Percentiles rank a stretch among this genome's conserved stretches.
These are phyloP conservation scores for Beverwykella pulmonaria DNA, from an alignment of 495 filamentous ascomycete genomes.

Conservation along the genomic window DNA sequence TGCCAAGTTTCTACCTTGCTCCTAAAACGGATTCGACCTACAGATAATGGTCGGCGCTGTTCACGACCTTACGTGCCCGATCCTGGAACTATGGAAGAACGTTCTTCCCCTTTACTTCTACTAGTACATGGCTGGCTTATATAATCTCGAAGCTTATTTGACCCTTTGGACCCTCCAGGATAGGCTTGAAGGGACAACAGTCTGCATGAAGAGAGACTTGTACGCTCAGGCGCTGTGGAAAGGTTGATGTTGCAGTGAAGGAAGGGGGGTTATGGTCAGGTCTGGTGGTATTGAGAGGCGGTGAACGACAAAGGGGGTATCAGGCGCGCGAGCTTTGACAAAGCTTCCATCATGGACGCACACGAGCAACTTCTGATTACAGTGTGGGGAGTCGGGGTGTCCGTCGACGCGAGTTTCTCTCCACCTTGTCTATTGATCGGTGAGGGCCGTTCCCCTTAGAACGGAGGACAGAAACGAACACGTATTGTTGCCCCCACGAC, in stretches of 20 bases:
- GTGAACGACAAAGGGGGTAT: no score
- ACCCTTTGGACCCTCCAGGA: not conserved
- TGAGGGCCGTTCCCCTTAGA: not conserved
- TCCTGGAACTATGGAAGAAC: not conserved
- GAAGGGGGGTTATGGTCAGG: not conserved
- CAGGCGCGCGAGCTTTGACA: no score
- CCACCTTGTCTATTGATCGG: constrained; percentile 6
- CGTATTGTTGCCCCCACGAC: not conserved
- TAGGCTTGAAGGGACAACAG: not conserved
- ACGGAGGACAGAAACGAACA: not conserved
- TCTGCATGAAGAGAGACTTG: no score
- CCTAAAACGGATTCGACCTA: not conserved
- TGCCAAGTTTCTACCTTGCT: not conserved
- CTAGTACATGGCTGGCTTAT: not conserved
- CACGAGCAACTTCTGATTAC: constrained; percentile 2
- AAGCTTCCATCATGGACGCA: not conserved
- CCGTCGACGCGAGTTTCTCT: not conserved
- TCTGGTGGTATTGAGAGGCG: not conserved
- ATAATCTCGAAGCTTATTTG: not conserved
- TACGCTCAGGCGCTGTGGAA: not conserved
- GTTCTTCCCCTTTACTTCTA: not conserved
- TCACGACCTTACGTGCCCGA: not conserved
- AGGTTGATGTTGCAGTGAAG: not conserved
- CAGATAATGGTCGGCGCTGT: not conserved
- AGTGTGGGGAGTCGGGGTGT: not conserved